Evolutionary conservation across 2,329 filamentous ascomycete species (phyloP).

Genomic region (Fusarium penzigii): DNA sequence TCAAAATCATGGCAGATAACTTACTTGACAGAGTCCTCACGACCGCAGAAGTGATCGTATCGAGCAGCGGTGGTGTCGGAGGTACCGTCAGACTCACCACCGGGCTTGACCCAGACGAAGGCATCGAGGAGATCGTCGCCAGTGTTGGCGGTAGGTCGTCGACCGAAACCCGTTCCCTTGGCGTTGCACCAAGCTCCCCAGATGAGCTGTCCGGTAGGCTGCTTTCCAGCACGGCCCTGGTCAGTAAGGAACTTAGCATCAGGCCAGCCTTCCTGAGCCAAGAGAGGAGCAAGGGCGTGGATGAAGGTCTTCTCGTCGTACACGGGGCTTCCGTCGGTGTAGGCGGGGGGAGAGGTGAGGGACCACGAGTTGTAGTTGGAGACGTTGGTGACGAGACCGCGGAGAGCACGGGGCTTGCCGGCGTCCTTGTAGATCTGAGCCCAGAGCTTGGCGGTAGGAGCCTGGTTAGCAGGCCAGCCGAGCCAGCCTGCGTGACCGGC

Average conservation of each 20-base stretch:
- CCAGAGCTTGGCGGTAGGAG: conserved; percentile 48
- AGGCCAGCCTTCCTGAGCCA: conserved; percentile 48
- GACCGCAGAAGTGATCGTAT: conserved; percentile 47
- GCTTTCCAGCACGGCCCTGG: conserved; percentile 55
- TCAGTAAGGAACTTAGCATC: conserved; percentile 51
- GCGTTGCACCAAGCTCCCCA: conserved; percentile 73
- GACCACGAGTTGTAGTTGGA: conserved; percentile 58
- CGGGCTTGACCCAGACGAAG: conserved; percentile 72
- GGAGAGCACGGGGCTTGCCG: conserved; percentile 49
- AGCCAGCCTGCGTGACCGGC: conserved; percentile 61
- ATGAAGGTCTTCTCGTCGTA: conserved; percentile 60
- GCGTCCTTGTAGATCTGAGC: conserved; percentile 51
- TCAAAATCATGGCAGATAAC: not conserved
- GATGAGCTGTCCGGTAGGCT: conserved; percentile 59
- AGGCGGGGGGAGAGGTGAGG: conserved; percentile 43
- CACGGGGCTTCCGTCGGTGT: conserved; percentile 48
- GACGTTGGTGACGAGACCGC: conserved; percentile 60
- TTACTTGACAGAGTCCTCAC: conserved; percentile 47
- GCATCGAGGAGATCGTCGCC: conserved; percentile 61
- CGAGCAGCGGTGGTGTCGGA: conserved; percentile 47
- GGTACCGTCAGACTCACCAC: conserved; percentile 57
- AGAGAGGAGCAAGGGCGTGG: conserved; percentile 63
- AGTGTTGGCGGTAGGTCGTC: conserved; percentile 63
- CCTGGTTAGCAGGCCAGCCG: conserved; percentile 57
- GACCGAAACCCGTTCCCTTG: conserved; percentile 62